Percentiles rank a stretch among this genome's conserved stretches.
Conservation (phyloP, 2,329 filamentous ascomycete genomes). For the Fusarium sp. region DNA sequence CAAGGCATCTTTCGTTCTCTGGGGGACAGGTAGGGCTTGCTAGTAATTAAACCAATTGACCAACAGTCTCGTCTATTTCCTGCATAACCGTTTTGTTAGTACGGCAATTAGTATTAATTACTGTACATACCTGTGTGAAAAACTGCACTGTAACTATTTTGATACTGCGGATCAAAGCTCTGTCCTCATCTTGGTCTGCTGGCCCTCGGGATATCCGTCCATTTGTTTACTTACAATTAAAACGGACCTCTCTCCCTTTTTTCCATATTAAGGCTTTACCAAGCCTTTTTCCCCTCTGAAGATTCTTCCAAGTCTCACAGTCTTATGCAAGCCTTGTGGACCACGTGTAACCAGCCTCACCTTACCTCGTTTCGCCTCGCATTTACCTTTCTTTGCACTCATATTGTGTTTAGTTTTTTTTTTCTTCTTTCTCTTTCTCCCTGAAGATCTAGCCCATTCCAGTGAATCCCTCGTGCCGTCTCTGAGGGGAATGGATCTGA, state of each 20-base stretch:
- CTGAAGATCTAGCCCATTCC: conserved; percentile 35
- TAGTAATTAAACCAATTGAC: neutral
- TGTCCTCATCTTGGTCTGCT: neutral
- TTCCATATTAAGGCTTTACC: neutral
- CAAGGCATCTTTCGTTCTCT: conserved; percentile 1
- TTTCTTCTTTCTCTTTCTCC: conserved; percentile 2
- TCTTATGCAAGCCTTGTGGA: conserved; percentile 13
- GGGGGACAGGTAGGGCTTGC: conserved; percentile 1
- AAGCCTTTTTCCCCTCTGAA: neutral
- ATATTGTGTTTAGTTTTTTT: neutral
- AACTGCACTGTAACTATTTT: neutral
- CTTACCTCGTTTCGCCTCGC: neutral
- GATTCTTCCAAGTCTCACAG: conserved; percentile 10
- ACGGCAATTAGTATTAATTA: neutral
- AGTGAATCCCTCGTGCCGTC: neutral
- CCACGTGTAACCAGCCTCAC: conserved; percentile 28
- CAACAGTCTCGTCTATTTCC: conserved; percentile 14
- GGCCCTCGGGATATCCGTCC: neutral
- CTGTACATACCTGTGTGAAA: neutral
- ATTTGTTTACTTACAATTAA: neutral
- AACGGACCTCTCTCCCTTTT: neutral
- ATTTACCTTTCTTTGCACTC: neutral
- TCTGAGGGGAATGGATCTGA: conserved; percentile 31
- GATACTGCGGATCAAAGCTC: neutral
- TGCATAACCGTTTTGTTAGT: conserved; percentile 15